Percentiles rank a stretch among this genome's conserved stretches.
phyloP scores from a whole-genome alignment of 768 basidiomycete genomes.

The Amanita subjunquillea region DNA sequence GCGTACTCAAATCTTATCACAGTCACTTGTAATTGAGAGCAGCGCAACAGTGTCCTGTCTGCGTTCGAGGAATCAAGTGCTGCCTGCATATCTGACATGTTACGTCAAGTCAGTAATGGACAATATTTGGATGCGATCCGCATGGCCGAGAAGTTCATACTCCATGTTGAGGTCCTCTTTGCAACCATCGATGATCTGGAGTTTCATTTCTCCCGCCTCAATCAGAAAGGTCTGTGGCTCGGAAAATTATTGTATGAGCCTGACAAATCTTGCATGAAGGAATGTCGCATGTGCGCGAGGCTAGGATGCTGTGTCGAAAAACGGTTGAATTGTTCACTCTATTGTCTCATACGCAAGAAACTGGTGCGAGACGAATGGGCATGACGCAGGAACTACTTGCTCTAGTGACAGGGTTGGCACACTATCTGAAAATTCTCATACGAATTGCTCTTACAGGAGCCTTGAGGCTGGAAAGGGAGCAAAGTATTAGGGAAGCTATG shows the following conservation, averaged over 20 bases:
- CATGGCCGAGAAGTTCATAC: conserved; percentile 97
- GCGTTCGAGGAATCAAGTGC: conserved; percentile 99
- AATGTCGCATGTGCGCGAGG: conserved; percentile 97
- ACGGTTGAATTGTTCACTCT: conserved; percentile 97
- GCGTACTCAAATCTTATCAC: conserved; percentile 22
- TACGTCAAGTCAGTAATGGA: conserved; percentile 92
- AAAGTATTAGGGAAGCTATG: conserved; percentile 75
- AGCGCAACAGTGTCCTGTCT: conserved; percentile 65
- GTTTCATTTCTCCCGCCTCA: conserved; percentile 69
- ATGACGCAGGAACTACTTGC: conserved; percentile 97
- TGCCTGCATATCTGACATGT: conserved; percentile 98
- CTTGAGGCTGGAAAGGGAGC: conserved; percentile 89
- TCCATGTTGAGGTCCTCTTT: conserved; percentile 96
- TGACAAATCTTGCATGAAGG: conserved; percentile 33
- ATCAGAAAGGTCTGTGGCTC: conserved; percentile 66
- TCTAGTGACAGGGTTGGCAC: conserved; percentile 96
- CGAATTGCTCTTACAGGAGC: conserved; percentile 95
- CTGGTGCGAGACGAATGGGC: conserved; percentile 81
- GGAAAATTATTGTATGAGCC: not conserved
- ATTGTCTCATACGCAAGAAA: conserved; percentile 91
- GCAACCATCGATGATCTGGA: conserved; percentile 96
- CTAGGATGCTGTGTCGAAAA: conserved; percentile 96
- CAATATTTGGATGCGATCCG: conserved; percentile 94
- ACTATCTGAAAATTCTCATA: conserved; percentile 98
- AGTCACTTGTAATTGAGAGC: conserved; percentile 1